phyloP scores from a whole-genome alignment of 306 rosid species.

The Casuarina equisetifolia region DNA sequence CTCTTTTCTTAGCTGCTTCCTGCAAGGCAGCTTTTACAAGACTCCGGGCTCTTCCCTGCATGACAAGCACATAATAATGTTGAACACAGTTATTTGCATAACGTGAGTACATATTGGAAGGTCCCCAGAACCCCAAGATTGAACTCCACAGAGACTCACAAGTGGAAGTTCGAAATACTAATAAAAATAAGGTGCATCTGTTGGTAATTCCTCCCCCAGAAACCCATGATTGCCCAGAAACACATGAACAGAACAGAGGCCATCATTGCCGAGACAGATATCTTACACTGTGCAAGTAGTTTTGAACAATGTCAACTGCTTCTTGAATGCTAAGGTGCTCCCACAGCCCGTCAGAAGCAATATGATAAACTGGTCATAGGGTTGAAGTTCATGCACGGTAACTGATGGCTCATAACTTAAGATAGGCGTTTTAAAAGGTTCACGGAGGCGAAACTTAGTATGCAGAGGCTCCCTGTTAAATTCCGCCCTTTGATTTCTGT shows the following conservation, averaged over 20 bases:
- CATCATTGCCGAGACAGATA: conserved; percentile 12
- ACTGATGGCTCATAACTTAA: conserved; percentile 84
- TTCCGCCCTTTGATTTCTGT: conserved; percentile 77
- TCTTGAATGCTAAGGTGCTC: conserved; percentile 90
- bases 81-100: conserved; percentile 13
- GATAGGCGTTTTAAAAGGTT: conserved; percentile 69
- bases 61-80: conserved; percentile 9
- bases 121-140: background rate
- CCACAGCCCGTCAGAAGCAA: conserved; percentile 96
- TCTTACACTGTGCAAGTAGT: conserved; percentile 69
- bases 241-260: conserved; percentile 10
- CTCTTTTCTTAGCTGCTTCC: conserved; percentile 93
- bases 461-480: conserved; percentile 79
- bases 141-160: background rate
- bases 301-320: conserved; percentile 82
- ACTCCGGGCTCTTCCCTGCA: conserved; percentile 87
- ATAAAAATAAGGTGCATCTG: background rate
- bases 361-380: conserved; percentile 72
- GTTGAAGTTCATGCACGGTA: conserved; percentile 66
- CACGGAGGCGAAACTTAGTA: conserved; percentile 72
- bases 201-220: background rate
- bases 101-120: background rate
- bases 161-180: background rate
- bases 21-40: conserved; percentile 72
- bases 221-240: background rate